Base-by-base conservation (phyloP, 345 rosid species). In the Hibiscus syriacus region DNA sequence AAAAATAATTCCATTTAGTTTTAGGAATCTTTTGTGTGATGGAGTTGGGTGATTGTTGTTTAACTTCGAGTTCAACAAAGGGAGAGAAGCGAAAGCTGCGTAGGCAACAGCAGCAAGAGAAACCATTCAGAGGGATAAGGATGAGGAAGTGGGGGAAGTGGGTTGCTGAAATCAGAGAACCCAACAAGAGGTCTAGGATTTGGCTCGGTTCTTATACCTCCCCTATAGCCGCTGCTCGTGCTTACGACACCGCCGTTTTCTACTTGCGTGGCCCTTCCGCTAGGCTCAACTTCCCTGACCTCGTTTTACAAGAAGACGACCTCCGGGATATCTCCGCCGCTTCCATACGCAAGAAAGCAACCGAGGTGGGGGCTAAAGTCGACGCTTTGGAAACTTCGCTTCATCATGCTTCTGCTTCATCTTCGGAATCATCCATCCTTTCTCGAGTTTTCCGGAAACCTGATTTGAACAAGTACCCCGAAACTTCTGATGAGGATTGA, bases 181-280 rank as follows among this genome's bases (percentile, higher is more conserved):
- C n/a, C n/a, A n/a, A n/a, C n/a, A n/a, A n/a, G n/a, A n/a, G n/a
- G n/a, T n/a, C n/a, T n/a, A n/a, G n/a, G n/a, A n/a, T n/a, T n/a
- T n/a, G n/a, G n/a, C n/a, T n/a, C 3, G 91, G 91, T n/a, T 86
- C 91, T 64, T 86, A 86, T 75, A 71, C 76, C 52, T 77, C 88
- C 23, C 88, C n/a, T 34, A 6, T 4, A 4, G 38, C 38, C 7
- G 5, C 38, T 34, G 5, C 38, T 6, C 7, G 7, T 34, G 38
- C 38, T 0, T 34, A n/a, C n/a, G n/a, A n/a, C n/a, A n/a, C n/a
- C n/a, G n/a, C n/a, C n/a, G n/a, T n/a, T n/a, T n/a, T n/a, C n/a
- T n/a, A n/a, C n/a, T n/a, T n/a, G n/a, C n/a, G n/a, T n/a, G n/a
- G n/a, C n/a, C n/a, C n/a, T n/a, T n/a, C n/a, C n/a, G n/a, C n/a